A percentile compares a stretch with the other conserved stretches of the same genome.
phyloP scores from a whole-genome alignment of 306 rosid species.

The Vicia sativa region DNA sequence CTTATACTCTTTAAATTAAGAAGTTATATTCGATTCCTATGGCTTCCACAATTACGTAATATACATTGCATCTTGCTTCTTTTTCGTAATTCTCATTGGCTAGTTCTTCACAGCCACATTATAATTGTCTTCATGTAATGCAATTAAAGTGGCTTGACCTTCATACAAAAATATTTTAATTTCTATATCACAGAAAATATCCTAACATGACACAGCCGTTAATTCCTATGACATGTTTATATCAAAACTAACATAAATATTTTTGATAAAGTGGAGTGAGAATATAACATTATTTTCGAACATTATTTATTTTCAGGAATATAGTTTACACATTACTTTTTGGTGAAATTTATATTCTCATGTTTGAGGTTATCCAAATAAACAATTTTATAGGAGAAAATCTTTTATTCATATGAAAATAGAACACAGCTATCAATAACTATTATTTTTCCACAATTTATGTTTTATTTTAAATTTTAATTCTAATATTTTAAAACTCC shows the following conservation, averaged over 20 bases:
- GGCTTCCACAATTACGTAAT: neutral
- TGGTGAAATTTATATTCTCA: no score
- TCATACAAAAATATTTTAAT: neutral
- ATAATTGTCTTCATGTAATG: conserved; percentile 14
- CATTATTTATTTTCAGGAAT: no score
- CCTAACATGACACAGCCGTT: neutral
- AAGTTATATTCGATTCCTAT: neutral
- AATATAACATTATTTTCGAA: neutral
- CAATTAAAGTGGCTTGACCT: conserved; percentile 1
- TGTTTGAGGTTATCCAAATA: no score
- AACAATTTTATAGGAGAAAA: no score
- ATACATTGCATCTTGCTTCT: conserved; percentile 31
- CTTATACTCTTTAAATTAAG: neutral
- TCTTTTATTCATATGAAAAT: no score
- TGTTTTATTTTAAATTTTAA: no score
- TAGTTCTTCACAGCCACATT: conserved; percentile 19
- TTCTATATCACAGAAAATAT: neutral
- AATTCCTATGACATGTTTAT: neutral
- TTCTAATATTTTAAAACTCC: no score
- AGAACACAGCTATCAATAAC: no score
- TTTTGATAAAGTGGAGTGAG: neutral
- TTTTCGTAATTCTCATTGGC: neutral
- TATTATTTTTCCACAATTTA: no score
- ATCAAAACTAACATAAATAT: neutral
- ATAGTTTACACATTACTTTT: no score